phyloP scores from a whole-genome alignment of 2,329 filamentous ascomycete genomes.

The Clathrospora elynae region DNA sequence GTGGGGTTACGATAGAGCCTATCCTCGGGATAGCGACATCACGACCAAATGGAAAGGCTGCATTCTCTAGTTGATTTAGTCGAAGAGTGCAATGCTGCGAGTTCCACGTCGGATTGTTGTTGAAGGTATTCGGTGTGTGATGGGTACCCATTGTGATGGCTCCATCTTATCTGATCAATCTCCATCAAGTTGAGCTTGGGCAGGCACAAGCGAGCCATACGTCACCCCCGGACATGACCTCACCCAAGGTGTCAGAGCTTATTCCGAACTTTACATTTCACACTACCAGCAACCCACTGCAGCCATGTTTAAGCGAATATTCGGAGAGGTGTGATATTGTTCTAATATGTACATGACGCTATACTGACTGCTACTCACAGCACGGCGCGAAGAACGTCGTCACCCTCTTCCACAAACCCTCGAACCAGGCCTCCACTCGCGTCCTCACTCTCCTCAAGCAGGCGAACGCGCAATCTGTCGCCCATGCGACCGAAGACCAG shows the following conservation, averaged over 20 bases:
- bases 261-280: conserved; percentile 18
- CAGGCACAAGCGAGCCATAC: conserved; percentile 28
- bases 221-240: conserved; percentile 34
- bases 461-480: conserved; percentile 70
- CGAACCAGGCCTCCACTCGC: conserved; percentile 71
- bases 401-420: conserved; percentile 92
- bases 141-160: not conserved
- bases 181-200: not conserved
- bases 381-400: conserved; percentile 72
- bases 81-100: not conserved
- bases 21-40: not conserved
- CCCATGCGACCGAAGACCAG: conserved; percentile 74
- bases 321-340: conserved; percentile 50
- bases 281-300: conserved; percentile 11
- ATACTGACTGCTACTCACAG: conserved; percentile 37
- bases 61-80: too few species aligned
- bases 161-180: conserved; percentile 27
- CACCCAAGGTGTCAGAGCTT: conserved; percentile 22
- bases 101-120: not conserved
- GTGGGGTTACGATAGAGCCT: not conserved
- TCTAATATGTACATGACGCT: not conserved
- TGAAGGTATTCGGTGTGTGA: not conserved
- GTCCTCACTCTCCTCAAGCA: conserved; percentile 81
- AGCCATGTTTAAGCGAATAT: conserved; percentile 54
- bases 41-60: too few species aligned